Conservation (phyloP, 257 asterid species). For the Petrea volubilis region DNA sequence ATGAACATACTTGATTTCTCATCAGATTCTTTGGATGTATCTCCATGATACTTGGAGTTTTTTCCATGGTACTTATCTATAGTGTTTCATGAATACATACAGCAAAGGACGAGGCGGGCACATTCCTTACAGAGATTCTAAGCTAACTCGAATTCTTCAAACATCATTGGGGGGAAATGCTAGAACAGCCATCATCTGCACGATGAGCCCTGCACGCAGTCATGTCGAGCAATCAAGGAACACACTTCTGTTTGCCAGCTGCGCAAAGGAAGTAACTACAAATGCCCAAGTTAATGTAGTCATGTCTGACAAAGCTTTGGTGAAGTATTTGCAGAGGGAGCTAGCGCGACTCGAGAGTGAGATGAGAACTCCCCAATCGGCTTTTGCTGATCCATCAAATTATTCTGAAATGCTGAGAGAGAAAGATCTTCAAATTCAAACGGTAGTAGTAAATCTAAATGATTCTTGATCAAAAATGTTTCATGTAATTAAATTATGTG, state of each 20-base stretch:
- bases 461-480: too few relatives aligned
- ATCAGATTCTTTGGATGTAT: too few relatives aligned
- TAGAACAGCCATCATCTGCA: slow-evolving; percentile 87
- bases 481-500: too few relatives aligned
- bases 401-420: slow-evolving; percentile 52
- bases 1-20: too few relatives aligned
- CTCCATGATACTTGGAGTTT: not conserved
- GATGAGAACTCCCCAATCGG: slow-evolving; percentile 54
- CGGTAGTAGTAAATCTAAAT: slow-evolving; percentile 57
- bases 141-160: slow-evolving; percentile 94
- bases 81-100: slow-evolving; percentile 27
- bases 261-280: slow-evolving; percentile 93
- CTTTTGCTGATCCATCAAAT: slow-evolving; percentile 35
- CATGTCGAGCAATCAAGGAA: slow-evolving; percentile 97
- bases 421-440: slow-evolving; percentile 78
- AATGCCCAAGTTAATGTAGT: slow-evolving; percentile 84
- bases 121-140: slow-evolving; percentile 91
- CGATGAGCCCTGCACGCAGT: slow-evolving; percentile 88
- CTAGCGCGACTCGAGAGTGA: slow-evolving; percentile 71
- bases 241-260: slow-evolving; percentile 93
- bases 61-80: not conserved
- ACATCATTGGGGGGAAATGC: slow-evolving; percentile 89
- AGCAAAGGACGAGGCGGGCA: slow-evolving; percentile 89
- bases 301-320: slow-evolving; percentile 87
- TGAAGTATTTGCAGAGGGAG: slow-evolving; percentile 84